A percentile compares a stretch with the other conserved stretches of the same genome.
Conservation (phyloP, 371 early-diverging fungal genomes). For the Gilbertella persicaria region DNA sequence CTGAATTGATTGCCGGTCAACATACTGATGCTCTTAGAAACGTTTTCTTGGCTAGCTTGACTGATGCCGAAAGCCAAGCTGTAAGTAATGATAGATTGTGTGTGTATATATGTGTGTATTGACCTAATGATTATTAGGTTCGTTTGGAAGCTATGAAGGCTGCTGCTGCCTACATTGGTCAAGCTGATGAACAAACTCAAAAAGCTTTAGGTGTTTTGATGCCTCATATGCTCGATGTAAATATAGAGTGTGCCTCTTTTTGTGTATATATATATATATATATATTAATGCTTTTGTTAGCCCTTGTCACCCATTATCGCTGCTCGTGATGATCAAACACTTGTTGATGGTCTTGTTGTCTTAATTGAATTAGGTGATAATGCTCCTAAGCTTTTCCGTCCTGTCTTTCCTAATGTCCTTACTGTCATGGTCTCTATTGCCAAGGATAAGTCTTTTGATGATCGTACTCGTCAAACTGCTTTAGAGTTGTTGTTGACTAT, state of each 20-base stretch:
- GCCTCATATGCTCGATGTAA: constrained; percentile 80
- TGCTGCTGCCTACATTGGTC: constrained; percentile 77
- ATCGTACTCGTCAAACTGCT: constrained; percentile 81
- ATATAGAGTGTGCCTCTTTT: constrained; percentile 3
- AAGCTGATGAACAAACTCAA: constrained; percentile 60
- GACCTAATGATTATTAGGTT: constrained; percentile 50
- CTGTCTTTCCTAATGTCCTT: constrained; percentile 72
- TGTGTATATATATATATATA: constrained; percentile 2
- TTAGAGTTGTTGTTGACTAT: constrained; percentile 90
- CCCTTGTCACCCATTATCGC: constrained; percentile 64
- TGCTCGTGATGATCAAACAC: constrained; percentile 69
- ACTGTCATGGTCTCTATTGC: constrained; percentile 76
- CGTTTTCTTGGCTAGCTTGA: constrained; percentile 74
- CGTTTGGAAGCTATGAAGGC: constrained; percentile 88
- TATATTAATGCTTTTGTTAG: constrained; percentile 16
- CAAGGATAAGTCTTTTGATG: constrained; percentile 75
- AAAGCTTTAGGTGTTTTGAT: constrained; percentile 68
- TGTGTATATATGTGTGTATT: neutral
- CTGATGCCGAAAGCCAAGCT: constrained; percentile 57
- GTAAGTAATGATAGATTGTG: constrained; percentile 22
- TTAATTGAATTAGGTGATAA: constrained; percentile 89
- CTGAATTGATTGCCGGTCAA: constrained; percentile 74
- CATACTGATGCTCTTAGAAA: constrained; percentile 67
- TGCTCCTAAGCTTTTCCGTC: constrained; percentile 78
- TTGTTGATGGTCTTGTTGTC: constrained; percentile 76